phyloP scores from a whole-genome alignment of 768 basidiomycete genomes.

The Candolleomyces aberdarensis region DNA sequence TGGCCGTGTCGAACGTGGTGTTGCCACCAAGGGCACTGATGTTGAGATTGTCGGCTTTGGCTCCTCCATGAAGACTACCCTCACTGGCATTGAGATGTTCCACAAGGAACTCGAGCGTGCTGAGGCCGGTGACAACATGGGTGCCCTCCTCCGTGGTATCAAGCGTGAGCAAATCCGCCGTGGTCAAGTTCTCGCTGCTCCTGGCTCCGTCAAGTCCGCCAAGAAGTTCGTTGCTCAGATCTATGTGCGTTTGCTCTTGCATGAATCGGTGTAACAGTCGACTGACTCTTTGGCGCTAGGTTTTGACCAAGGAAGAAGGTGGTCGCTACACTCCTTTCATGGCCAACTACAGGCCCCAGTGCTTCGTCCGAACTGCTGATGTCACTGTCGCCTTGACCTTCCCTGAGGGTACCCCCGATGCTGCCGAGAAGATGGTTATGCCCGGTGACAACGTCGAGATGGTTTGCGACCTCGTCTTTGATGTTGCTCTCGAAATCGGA shows the following conservation, averaged over 20 bases:
- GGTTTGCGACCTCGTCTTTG: slow-evolving; percentile 75
- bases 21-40: slow-evolving; percentile 87
- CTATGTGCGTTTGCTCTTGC: slow-evolving; percentile 52
- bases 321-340: slow-evolving; percentile 92
- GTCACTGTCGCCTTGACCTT: slow-evolving; percentile 83
- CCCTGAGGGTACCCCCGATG: slow-evolving; percentile 79
- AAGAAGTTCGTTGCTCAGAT: slow-evolving; percentile 94
- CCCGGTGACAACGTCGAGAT: slow-evolving; percentile 98
- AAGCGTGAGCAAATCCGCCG: slow-evolving; percentile 95
- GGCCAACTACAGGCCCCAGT: slow-evolving; percentile 90
- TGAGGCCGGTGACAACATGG: slow-evolving; percentile 99
- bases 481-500: slow-evolving; percentile 87
- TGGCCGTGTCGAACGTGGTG: slow-evolving; percentile 92
- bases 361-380: slow-evolving; percentile 95
- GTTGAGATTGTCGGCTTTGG: slow-evolving; percentile 92
- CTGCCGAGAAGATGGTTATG: slow-evolving; percentile 94
- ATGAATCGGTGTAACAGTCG: background rate
- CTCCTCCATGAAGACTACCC: slow-evolving; percentile 77
- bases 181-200: slow-evolving; percentile 87
- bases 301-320: slow-evolving; percentile 87
- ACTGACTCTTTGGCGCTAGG: slow-evolving; percentile 31
- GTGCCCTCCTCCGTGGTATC: slow-evolving; percentile 91
- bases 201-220: slow-evolving; percentile 89
- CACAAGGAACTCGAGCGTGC: slow-evolving; percentile 98
- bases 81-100: slow-evolving; percentile 95